A percentile compares a stretch with the other conserved stretches of the same genome.
phyloP scores from a whole-genome alignment of 495 filamentous ascomycete species.

The Saxispiralis lemnorum region DNA sequence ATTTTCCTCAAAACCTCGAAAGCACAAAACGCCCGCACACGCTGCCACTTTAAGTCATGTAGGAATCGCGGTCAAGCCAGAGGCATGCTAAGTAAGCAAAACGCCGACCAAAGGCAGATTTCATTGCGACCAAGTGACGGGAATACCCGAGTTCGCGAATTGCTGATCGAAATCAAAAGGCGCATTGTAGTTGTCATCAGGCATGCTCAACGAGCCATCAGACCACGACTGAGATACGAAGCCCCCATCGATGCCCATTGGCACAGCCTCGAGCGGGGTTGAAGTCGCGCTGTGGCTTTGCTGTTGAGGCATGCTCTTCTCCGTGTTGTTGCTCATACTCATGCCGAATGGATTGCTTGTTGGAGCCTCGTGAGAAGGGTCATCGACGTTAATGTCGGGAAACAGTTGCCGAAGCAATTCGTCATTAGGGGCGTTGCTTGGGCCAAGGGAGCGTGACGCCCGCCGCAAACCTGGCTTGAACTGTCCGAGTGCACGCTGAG shows the following conservation, averaged over 20 bases:
- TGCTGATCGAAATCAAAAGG: conserved; percentile 8
- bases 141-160: conserved; percentile 6
- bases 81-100: too few species aligned
- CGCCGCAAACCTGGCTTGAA: too few species aligned
- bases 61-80: neutral
- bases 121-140: conserved; percentile 12
- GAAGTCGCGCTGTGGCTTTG: neutral
- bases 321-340: neutral
- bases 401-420: conserved; percentile 11
- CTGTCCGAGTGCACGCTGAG: neutral
- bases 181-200: conserved; percentile 3
- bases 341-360: neutral
- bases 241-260: conserved; percentile 1
- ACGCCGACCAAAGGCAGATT: too few species aligned
- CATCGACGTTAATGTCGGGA: conserved; percentile 10
- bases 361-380: too few species aligned
- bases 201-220: conserved; percentile 11
- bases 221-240: conserved; percentile 7
- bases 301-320: neutral
- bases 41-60: too few species aligned
- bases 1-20: too few species aligned
- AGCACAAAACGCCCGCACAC: too few species aligned
- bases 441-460: conserved; percentile 8
- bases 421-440: conserved; percentile 4
- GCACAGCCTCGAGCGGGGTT: conserved; percentile 1